These are phyloP conservation scores for Boletus tomentosulus DNA, from an alignment of 768 basidiomycete genomes.

Conservation along the genomic window DNA sequence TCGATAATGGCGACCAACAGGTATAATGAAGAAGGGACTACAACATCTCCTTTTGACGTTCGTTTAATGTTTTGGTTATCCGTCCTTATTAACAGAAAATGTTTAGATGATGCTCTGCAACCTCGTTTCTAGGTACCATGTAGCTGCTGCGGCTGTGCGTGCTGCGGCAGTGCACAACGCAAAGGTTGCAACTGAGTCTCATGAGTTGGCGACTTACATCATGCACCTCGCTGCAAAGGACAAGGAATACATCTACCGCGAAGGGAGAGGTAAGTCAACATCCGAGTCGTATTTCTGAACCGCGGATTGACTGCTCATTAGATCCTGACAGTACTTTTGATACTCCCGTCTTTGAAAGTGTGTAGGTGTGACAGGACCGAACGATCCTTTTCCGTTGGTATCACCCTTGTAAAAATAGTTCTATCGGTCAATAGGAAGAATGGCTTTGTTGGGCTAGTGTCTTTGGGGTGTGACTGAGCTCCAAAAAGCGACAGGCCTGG, in stretches of 20 bases:
- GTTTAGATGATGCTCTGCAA: constrained; percentile 72
- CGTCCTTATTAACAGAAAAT: neutral
- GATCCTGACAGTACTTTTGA: constrained; percentile 40
- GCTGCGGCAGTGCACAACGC: constrained; percentile 50
- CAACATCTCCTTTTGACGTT: constrained; percentile 78
- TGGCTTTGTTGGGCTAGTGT: no score
- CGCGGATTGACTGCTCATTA: constrained; percentile 5
- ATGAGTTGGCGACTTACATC: constrained; percentile 52
- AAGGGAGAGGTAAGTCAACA: constrained; percentile 49
- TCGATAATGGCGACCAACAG: constrained; percentile 17
- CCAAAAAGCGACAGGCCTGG: constrained; percentile 50
- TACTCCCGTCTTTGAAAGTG: constrained; percentile 39
- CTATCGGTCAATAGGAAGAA: neutral
- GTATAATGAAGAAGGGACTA: constrained; percentile 72
- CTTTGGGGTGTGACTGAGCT: no score
- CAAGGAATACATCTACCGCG: constrained; percentile 52
- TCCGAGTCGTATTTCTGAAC: no score
- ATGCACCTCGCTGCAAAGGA: constrained; percentile 61
- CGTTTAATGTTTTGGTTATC: constrained; percentile 18
- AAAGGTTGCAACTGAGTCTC: constrained; percentile 53
- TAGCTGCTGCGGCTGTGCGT: constrained; percentile 58
- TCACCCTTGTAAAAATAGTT: constrained; percentile 8
- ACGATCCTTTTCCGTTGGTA: neutral
- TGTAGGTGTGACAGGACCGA: neutral
- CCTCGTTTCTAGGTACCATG: constrained; percentile 60